Evolutionary conservation across 805 yeast genomes (phyloP).

Genomic region (Spathaspora arborariae): DNA sequence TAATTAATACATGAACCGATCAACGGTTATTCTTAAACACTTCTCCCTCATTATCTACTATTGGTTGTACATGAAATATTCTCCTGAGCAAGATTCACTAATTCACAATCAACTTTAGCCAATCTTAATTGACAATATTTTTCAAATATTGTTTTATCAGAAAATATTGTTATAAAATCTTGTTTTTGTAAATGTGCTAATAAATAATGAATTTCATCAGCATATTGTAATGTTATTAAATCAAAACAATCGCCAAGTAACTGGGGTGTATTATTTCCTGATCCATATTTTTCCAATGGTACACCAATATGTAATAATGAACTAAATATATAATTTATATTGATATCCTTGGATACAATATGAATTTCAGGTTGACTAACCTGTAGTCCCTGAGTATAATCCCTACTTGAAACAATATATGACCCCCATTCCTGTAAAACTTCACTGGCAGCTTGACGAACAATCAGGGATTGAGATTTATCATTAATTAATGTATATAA

Average conservation of each 20-base stretch:
- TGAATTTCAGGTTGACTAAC: background rate
- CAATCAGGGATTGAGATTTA: background rate
- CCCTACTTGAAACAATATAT: background rate
- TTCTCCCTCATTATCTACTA: no score
- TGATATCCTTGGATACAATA: background rate
- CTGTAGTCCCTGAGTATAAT: background rate
- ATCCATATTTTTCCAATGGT: background rate
- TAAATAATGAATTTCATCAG: background rate
- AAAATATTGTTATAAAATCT: background rate
- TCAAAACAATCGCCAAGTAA: background rate
- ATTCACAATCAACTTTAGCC: background rate
- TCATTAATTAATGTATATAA: background rate
- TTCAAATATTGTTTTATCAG: background rate
- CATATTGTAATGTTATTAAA: background rate
- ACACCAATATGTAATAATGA: background rate
- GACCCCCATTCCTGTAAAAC: conserved; percentile 1
- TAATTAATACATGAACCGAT: no score
- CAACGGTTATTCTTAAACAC: no score
- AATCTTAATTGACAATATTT: background rate
- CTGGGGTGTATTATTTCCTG: background rate
- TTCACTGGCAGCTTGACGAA: background rate
- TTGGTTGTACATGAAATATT: background rate
- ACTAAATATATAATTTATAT: background rate
- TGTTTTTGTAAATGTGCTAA: background rate
- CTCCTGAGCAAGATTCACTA: background rate